phyloP scores from a whole-genome alignment of 2,329 filamentous ascomycete genomes.

The Phyllosticta citriasiana region DNA sequence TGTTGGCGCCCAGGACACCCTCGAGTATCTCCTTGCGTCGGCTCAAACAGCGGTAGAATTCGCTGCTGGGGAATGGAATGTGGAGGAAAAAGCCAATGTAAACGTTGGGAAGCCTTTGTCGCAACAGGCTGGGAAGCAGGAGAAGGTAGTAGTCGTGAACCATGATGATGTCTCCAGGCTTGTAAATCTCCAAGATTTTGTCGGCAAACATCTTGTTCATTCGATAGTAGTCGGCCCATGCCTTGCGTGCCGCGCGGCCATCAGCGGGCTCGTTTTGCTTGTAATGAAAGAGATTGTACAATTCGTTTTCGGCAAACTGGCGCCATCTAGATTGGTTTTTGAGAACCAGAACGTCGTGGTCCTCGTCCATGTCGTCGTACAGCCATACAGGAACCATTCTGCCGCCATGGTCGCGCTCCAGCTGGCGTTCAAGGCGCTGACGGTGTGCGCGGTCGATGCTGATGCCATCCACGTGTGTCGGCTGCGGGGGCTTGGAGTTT shows the following conservation, averaged over 20 bases:
- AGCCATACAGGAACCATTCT: constrained; percentile 85
- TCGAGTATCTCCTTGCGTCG: constrained; percentile 83
- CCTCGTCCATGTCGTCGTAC: constrained; percentile 61
- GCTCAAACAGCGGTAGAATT: constrained; percentile 82
- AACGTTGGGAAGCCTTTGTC: constrained; percentile 76
- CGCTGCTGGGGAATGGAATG: constrained; percentile 89
- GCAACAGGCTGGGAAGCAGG: constrained; percentile 76
- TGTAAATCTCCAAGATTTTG: constrained; percentile 78
- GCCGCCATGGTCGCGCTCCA: constrained; percentile 63
- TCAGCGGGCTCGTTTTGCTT: constrained; percentile 87
- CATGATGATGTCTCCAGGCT: constrained; percentile 83
- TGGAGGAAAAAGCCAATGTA: constrained; percentile 95
- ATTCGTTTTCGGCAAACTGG: constrained; percentile 78
- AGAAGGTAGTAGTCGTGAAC: constrained; percentile 94
- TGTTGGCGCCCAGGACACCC: constrained; percentile 80
- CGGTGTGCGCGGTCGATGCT: constrained; percentile 63
- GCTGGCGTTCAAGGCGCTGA: constrained; percentile 60
- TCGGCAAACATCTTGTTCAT: constrained; percentile 92
- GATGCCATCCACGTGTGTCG: constrained; percentile 56
- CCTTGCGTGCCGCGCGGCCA: constrained; percentile 66
- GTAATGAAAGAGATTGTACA: constrained; percentile 93
- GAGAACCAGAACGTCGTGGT: constrained; percentile 58
- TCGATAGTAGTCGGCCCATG: constrained; percentile 87
- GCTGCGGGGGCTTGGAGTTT: constrained; percentile 44
- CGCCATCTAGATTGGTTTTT: constrained; percentile 82